Conservation (phyloP, 148 eudicot genomes). For the Drosera capensis region DNA sequence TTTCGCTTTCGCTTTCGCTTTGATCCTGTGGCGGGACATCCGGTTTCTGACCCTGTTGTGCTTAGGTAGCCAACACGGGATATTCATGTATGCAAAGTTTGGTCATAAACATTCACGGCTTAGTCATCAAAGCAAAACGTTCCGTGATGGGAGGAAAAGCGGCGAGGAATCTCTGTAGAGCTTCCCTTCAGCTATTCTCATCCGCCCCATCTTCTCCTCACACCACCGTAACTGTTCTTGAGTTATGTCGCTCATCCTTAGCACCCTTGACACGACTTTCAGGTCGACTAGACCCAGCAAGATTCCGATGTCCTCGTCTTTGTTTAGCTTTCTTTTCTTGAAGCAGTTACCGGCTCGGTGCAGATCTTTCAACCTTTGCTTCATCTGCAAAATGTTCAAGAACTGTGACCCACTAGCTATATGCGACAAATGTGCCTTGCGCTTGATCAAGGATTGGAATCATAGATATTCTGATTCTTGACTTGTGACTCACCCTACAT, state of each 20-base stretch:
- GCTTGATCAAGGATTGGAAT: neutral
- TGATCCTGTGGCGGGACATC: no score
- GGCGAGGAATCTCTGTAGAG: conserved; percentile 79
- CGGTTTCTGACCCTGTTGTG: no score
- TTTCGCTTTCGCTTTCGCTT: no score
- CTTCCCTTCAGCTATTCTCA: conserved; percentile 44
- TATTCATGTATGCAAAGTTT: conserved; percentile 25
- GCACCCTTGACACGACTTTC: conserved; percentile 71
- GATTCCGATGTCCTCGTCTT: conserved; percentile 54
- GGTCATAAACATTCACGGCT: conserved; percentile 20
- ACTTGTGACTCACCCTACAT: no score
- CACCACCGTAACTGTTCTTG: conserved; percentile 82
- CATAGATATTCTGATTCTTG: no score
- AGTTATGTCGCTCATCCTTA: conserved; percentile 56
- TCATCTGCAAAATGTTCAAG: no score
- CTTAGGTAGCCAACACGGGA: no score
- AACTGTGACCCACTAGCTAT: no score
- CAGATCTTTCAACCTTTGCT: conserved; percentile 58
- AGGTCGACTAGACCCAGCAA: conserved; percentile 72
- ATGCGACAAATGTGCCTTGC: neutral
- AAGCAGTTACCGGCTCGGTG: conserved; percentile 26
- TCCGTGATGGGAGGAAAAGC: conserved; percentile 81
- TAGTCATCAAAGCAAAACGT: conserved; percentile 23
- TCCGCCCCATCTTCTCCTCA: conserved; percentile 75
- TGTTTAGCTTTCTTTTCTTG: conserved; percentile 29